Evolutionary conservation across 192 early-diverging fungal species (phyloP), one percentile per base, ranked within the genome.

Genomic region (Entomortierella lignicola): DNA sequence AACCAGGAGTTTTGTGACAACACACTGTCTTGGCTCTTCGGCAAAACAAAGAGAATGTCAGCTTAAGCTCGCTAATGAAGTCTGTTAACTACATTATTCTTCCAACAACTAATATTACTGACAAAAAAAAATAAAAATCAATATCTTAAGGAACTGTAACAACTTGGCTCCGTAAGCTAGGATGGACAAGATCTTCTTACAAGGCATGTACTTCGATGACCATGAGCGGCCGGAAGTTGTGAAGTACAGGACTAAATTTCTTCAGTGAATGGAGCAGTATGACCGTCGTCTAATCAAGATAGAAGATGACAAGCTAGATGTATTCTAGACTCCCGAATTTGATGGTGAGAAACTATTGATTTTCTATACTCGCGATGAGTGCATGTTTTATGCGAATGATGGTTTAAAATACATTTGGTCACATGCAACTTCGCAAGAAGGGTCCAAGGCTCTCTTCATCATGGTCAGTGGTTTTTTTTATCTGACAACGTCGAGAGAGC

Each of bases 391-490:
- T 50, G 42, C 55, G 15, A 72, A 72, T 43, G 71, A 72, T 43
- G 62, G 63, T 15, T 27, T 72, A 47, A 23, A 42, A 65, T 34
- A 13, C 31, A 39, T 27, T 59, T 34, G 63, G 52, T 27, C 43
- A 71, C 18, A 17, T 57, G 47, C 61, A 20, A 25, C 37, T 64
- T 20, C 41, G 63, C 32, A 47, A 31, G 43, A 66, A 66, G 39
- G 29, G 65, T 41, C 44, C 34, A 21, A 63, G 64, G 52, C 58
- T 23, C 7, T 74, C 72, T 37, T n/a, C 41, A 74, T 66, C 20
- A 74, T 74, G 58, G 64, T 74, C 30, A 66, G 34, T 30, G 72
- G 27, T 27, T 74, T 74, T 60, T 32, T 74, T 60, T 74, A n/a
- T n/a, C n/a, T n/a, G n/a, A n/a, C n/a, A n/a, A n/a, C n/a, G n/a